Conservation (phyloP, 768 basidiomycete genomes). For the Pulveroboletus frians region DNA sequence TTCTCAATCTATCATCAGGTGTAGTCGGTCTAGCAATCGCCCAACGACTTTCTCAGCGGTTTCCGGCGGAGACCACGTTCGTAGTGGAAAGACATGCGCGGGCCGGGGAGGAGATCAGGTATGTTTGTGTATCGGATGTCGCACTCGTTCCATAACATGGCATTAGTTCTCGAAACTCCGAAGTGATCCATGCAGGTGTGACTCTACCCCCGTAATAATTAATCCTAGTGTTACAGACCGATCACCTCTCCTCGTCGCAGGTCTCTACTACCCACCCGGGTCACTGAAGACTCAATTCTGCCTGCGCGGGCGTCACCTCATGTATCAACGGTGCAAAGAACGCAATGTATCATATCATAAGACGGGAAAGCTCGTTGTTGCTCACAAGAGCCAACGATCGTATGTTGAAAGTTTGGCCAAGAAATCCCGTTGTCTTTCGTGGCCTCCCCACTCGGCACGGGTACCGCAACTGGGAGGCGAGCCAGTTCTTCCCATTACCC, state of each 20-base stretch:
- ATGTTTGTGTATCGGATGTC: not conserved
- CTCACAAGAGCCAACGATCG: slow-evolving; percentile 53
- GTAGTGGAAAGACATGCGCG: slow-evolving; percentile 72
- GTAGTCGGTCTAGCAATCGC: slow-evolving; percentile 86
- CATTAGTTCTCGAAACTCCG: slow-evolving; percentile 83
- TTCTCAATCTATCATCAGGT: slow-evolving; percentile 37
- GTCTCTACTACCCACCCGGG: slow-evolving; percentile 75
- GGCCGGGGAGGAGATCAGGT: slow-evolving; percentile 88
- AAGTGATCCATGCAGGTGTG: slow-evolving; percentile 87
- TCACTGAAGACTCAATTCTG: slow-evolving; percentile 87
- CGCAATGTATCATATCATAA: slow-evolving; percentile 64
- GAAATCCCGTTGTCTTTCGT: slow-evolving; percentile 52
- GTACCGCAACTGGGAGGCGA: slow-evolving; percentile 19
- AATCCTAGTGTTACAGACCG: not conserved
- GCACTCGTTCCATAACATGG: not conserved
- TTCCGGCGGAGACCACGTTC: slow-evolving; percentile 66
- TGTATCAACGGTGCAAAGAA: slow-evolving; percentile 69
- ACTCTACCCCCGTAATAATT: not conserved
- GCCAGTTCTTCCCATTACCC: slow-evolving; percentile 52
- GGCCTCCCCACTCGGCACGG: slow-evolving; percentile 41
- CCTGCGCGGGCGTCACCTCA: slow-evolving; percentile 75
- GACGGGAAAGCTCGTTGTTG: slow-evolving; percentile 89
- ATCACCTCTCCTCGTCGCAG: slow-evolving; percentile 32
- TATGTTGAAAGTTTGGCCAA: slow-evolving; percentile 69
- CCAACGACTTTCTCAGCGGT: slow-evolving; percentile 58